A percentile compares a stretch with the other conserved stretches of the same genome.
phyloP scores from a whole-genome alignment of 805 yeast genomes.

The Torulaspora delbrueckii region DNA sequence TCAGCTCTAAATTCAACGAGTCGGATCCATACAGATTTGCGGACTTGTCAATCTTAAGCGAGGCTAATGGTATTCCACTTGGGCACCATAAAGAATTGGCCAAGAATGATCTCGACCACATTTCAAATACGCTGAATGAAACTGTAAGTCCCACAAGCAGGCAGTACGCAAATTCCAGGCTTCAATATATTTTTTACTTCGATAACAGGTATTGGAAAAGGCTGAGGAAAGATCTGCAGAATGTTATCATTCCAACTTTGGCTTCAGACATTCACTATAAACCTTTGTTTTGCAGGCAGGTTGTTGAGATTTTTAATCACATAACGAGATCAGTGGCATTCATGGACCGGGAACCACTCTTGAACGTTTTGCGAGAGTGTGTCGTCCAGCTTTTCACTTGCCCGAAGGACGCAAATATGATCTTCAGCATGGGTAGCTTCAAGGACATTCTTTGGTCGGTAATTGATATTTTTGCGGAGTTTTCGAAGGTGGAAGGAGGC shows the following conservation, averaged over 20 bases:
- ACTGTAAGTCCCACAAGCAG: constrained; percentile 11
- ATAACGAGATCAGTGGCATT: constrained; percentile 45
- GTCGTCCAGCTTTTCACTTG: constrained; percentile 87
- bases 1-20: constrained; percentile 16
- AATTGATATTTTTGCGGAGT: constrained; percentile 41
- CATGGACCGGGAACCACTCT: constrained; percentile 84
- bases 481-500: constrained; percentile 37
- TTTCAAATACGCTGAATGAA: constrained; percentile 31
- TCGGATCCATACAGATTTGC: constrained; percentile 22
- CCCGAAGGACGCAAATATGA: constrained; percentile 64
- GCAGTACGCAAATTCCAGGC: constrained; percentile 40
- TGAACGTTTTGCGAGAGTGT: constrained; percentile 64
- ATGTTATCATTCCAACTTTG: constrained; percentile 50
- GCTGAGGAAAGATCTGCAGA: constrained; percentile 45
- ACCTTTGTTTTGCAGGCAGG: constrained; percentile 46
- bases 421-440: constrained; percentile 39
- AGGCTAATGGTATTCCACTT: constrained; percentile 33
- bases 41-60: constrained; percentile 35
- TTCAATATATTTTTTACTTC: constrained; percentile 54
- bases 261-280: constrained; percentile 49
- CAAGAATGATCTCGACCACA: constrained; percentile 18
- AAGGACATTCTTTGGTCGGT: constrained; percentile 46
- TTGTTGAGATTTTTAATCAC: constrained; percentile 51
- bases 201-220: constrained; percentile 56
- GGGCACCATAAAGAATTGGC: constrained; percentile 32